A percentile compares a stretch with the other conserved stretches of the same genome.
phyloP scores from a whole-genome alignment of 2,329 filamentous ascomycete genomes.

The Colletotrichum graminicola region DNA sequence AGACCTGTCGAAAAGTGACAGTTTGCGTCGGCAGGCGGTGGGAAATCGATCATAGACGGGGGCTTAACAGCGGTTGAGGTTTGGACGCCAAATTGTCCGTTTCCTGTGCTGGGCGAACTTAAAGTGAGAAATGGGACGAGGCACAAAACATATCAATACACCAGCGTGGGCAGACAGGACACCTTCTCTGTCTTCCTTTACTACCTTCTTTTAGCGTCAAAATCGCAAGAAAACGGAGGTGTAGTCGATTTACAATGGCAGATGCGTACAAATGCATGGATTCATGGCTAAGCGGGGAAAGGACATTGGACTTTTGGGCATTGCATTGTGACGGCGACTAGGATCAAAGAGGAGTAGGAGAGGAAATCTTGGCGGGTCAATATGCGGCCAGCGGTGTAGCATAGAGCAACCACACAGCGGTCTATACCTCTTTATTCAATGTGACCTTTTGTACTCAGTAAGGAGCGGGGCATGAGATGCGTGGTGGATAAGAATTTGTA shows the following conservation, averaged over 20 bases:
- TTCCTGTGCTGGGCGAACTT: background rate
- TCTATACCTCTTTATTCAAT: background rate
- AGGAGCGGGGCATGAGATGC: background rate
- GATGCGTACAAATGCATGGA: constrained; percentile 31
- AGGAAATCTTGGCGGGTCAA: background rate
- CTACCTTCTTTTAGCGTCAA: constrained; percentile 29
- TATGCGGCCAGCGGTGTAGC: constrained; percentile 6
- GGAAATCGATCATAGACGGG: background rate
- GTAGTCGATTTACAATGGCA: constrained; percentile 20
- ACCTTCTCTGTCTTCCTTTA: constrained; percentile 15
- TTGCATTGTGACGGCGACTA: constrained; percentile 32
- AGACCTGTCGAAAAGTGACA: background rate
- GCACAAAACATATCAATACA: constrained; percentile 1
- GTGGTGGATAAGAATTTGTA: background rate
- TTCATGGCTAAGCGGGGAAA: constrained; percentile 32
- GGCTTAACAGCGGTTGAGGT: background rate
- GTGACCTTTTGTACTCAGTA: background rate
- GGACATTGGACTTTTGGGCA: constrained; percentile 34
- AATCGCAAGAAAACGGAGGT: background rate
- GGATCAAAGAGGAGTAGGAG: constrained; percentile 12
- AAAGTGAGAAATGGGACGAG: background rate
- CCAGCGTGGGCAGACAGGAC: background rate
- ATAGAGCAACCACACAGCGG: constrained; percentile 12
- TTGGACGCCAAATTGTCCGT: background rate
- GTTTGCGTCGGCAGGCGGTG: too few species aligned